Evolutionary conservation across 2,329 filamentous ascomycete genomes (phyloP).

Genomic region (Colletotrichum lupini): DNA sequence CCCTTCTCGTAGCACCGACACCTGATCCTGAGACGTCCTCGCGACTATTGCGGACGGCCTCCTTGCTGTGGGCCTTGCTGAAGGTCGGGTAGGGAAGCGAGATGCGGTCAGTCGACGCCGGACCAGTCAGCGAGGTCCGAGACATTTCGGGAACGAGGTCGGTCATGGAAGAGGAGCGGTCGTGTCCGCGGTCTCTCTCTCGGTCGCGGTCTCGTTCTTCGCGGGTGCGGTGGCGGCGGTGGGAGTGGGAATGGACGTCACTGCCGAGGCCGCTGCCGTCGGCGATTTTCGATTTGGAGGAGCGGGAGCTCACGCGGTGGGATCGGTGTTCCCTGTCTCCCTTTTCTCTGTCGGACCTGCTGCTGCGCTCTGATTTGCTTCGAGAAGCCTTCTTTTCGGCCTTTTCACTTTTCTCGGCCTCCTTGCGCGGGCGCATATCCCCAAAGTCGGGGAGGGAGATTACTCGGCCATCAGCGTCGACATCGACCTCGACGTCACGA

Average conservation of each 20-base stretch:
- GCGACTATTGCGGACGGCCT: constrained; percentile 76
- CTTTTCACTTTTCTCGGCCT: constrained; percentile 38
- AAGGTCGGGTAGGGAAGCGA: constrained; percentile 82
- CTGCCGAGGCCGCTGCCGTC: constrained; percentile 35
- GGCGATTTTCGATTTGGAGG: constrained; percentile 32
- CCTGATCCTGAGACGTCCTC: constrained; percentile 57
- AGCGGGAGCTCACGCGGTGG: constrained; percentile 37
- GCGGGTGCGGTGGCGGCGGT: constrained; percentile 36
- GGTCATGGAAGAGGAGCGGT: constrained; percentile 53
- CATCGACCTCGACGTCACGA: constrained; percentile 51
- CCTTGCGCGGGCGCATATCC: constrained; percentile 47
- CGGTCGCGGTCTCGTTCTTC: constrained; percentile 40
- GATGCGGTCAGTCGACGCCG: constrained; percentile 54
- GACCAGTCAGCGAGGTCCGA: constrained; percentile 43
- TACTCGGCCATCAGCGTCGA: constrained; percentile 40
- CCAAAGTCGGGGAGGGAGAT: neutral
- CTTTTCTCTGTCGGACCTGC: constrained; percentile 39
- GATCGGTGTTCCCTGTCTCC: constrained; percentile 38
- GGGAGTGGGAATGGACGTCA: constrained; percentile 23
- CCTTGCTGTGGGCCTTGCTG: constrained; percentile 92
- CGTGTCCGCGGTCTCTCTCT: constrained; percentile 44
- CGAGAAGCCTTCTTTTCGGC: constrained; percentile 26
- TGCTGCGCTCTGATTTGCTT: constrained; percentile 31
- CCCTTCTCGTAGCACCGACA: constrained; percentile 40
- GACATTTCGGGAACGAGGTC: constrained; percentile 62